Evolutionary conservation across 164 flowering plant genomes (phyloP), one percentile per base, ranked within the genome.

Genomic region (Annona cherimola): DNA sequence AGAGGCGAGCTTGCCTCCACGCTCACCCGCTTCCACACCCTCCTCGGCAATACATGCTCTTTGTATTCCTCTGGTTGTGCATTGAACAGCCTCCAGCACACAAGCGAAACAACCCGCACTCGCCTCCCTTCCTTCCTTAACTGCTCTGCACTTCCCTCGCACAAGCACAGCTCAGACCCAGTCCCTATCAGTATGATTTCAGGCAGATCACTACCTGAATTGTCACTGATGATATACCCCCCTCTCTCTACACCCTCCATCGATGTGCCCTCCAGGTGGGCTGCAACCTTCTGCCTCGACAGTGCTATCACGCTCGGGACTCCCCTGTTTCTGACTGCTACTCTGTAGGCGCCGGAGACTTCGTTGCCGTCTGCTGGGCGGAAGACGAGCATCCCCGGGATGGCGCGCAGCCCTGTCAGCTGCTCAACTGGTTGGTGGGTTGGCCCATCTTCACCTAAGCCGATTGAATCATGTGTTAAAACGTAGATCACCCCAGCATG

Each of bases 391-490:
- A 86, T 35, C 8, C 70, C 74, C 7, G 92, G 95, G 54, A 87
- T 66, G 11, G 89, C 90, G 3, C 92, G 77, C 9, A 87, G 69
- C 44, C 90, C 76, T 0, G 88, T 90, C 0, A 88, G 76, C 0
- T 88, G 92, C 70, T 90, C 92, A 2, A 90, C 76, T 0, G 94
- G 95, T 67, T 88, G 95, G 61, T 90, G 92, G 42, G 95, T 90
- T 0, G 92, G 90, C 2, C 95, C 91, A 63, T 90, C 92, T 61
- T 90, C 92, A 0, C 92, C 92, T 3, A 90, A 77, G 8, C 95
- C 92, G 39, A 88, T 86, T 0, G 95, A 90, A 59, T 90, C 92
- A 61, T 90, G 95, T 11, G 95, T 88, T 79, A 88, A 68, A 5
- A 88, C 70, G 69, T 87, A 88, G 69, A 90, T 74, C 5, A 88